Base-by-base conservation (phyloP, 2,329 filamentous ascomycete species). In the Colletotrichum tropicale region DNA sequence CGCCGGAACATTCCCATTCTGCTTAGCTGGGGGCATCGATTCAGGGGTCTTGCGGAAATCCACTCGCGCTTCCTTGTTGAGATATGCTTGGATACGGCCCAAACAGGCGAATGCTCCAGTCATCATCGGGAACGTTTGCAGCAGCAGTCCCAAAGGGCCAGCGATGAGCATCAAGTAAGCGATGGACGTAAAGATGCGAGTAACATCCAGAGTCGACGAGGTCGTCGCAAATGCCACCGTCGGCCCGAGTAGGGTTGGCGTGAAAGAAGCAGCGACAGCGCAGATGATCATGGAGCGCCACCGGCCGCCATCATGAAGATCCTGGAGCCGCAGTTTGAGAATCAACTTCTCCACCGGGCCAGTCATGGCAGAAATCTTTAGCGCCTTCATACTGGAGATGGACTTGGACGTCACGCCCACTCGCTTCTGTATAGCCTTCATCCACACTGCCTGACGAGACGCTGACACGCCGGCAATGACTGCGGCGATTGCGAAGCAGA, bases 291-390 rank as follows among this genome's bases (percentile, higher is more conserved):
- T 69, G 43, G 36, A 38, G 34, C 82, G 81, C 74, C 82, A 86
- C 21, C 78, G 77, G 1, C 79, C 73, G 76, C 79, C 83, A 4
- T 78, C 70, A 2, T 28, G 67, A 1, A 87, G 76, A 75, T 87
- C 86, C 5, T 82, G 76, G 3, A 82, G 69, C 8, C 86, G 82
- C 26, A 86, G 73, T 2, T 71, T 75, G 68, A 86, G 84, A 5
- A 87, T 79, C 4, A 82, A 76, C 4, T 77, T 71, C 24, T 80
- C 78, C 2, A 86, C 75, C 6, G 81, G 74, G 18, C 66, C 78
- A 7, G 83, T 71, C 13, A 87, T 79, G 3, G 85, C 85, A 2
- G 82, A 82, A 61, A 87, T 84, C 70, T 84, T 86, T 21, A 87
- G 77, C 43, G 80, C 78, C 75, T 86, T 87, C 81, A 87, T 86